Base-by-base conservation (phyloP, 306 rosid genomes). In the Fagus crenata region DNA sequence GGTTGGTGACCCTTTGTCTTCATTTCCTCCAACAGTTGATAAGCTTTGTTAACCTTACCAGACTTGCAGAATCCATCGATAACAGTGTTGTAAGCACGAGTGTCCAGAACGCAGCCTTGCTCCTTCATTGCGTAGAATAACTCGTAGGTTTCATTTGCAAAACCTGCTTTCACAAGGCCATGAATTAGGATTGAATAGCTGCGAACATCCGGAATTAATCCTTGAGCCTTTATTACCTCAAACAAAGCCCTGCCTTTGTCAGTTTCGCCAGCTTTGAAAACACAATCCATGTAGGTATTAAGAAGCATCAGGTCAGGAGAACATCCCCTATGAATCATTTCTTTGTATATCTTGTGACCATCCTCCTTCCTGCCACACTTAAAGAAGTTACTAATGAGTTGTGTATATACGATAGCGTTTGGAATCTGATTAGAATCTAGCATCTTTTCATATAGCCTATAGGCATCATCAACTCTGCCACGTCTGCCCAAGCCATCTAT, bases 21-120 rank as follows among this genome's bases (percentile, higher is more conserved):
- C 98, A 95, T 95, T 84, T 92, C 98, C 82, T 90, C 96, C 73
- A 92, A 90, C 18, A 95, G 88, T 74, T 95, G 95, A 89, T 89
- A 95, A 49, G 96, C 97, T 87, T 89, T 90, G 77, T 92, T 83
- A 83, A 95, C 96, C 90, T 90, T 89, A 41, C 95, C 96, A 18
- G 87, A 91, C 87, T 92, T 95, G 86, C 98, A 95, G 78, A 92
- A 89, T 49, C 97, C 97, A 76, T 95, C 85, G 36, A 95, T 95
- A 41, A 90, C 89, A 65, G 89, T 63, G 63, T 95, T 95, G 87
- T 92, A 95, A 72, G 95, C 97, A 17, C 93, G 88, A 33, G 89
- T 86, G 78, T 94, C 98, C 85, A 92, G 75, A 76, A 88, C 87
- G 54, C 90, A 83, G 40, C 98, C 97, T 84, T 83, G 91, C 65